Conservation (phyloP, 2,329 filamentous ascomycete genomes). For the Xylaria sp. region DNA sequence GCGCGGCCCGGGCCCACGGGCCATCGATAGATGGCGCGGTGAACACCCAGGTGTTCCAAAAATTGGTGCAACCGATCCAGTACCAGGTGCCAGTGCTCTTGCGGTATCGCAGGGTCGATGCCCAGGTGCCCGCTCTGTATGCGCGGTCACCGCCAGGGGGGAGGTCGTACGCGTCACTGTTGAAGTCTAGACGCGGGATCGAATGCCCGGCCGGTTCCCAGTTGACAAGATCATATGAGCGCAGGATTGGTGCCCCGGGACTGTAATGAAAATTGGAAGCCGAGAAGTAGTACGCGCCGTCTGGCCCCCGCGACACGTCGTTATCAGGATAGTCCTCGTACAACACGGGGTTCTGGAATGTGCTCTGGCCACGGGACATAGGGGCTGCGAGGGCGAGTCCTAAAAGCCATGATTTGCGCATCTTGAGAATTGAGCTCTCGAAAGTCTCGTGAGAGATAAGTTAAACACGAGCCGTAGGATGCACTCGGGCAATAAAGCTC, state of each 20-base stretch:
- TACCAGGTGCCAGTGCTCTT: constrained; percentile 38
- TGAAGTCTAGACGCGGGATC: constrained; percentile 18
- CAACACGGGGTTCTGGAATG: constrained; percentile 19
- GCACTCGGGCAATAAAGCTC: too few species aligned
- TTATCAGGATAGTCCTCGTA: constrained; percentile 29
- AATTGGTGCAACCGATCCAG: constrained; percentile 66
- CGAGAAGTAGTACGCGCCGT: constrained; percentile 22
- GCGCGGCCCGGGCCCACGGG: constrained; percentile 56
- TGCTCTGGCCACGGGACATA: neutral
- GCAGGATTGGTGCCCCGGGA: constrained; percentile 23
- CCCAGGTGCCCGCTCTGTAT: constrained; percentile 42
- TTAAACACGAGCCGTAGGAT: too few species aligned
- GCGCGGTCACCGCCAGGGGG: constrained; percentile 10
- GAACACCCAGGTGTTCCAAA: constrained; percentile 63
- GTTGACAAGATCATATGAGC: constrained; percentile 21
- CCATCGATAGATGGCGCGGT: constrained; percentile 57
- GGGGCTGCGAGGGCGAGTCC: neutral
- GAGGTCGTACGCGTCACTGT: constrained; percentile 33
- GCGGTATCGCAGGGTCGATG: constrained; percentile 40
- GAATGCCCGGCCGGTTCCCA: constrained; percentile 20
- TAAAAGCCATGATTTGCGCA: neutral
- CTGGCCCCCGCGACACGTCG: constrained; percentile 16
- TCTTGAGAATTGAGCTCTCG: too few species aligned
- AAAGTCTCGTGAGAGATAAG: too few species aligned
- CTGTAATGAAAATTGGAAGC: constrained; percentile 27